Evolutionary conservation across 1,139 yeast species (phyloP).

Genomic region (Debaryomyces sp.): DNA sequence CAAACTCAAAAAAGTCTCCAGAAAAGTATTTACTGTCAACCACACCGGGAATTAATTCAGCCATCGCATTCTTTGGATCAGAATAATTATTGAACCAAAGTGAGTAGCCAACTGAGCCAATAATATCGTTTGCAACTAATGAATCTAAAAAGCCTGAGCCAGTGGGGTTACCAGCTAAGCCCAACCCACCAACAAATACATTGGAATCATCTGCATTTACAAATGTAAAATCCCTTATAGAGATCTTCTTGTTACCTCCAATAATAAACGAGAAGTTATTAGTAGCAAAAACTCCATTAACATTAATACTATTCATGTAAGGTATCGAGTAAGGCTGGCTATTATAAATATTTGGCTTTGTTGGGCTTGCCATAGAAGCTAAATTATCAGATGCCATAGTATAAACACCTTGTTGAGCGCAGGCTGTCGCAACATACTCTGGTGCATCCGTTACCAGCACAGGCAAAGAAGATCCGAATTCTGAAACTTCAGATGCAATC

Average conservation of each 20-base stretch:
- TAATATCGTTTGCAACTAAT: conserved; percentile 33
- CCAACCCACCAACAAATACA: conserved; percentile 40
- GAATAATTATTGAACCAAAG: conserved; percentile 41
- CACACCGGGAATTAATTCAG: conserved; percentile 60
- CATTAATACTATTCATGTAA: conserved; percentile 29
- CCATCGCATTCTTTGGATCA: conserved; percentile 20
- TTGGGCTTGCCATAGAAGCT: conserved; percentile 12
- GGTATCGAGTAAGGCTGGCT: conserved; percentile 21
- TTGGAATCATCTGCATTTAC: conserved; percentile 26
- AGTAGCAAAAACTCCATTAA: conserved; percentile 29
- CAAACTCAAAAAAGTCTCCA: conserved; percentile 52
- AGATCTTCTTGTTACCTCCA: conserved; percentile 15
- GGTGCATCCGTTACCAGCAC: conserved; percentile 21
- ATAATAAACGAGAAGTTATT: conserved; percentile 24
- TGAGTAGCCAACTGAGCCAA: conserved; percentile 57
- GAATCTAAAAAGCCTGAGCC: conserved; percentile 46
- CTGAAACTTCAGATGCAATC: conserved; percentile 20
- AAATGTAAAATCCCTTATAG: conserved; percentile 30
- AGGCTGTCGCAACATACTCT: conserved; percentile 25
- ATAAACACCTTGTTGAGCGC: conserved; percentile 33
- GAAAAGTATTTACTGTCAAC: conserved; percentile 49
- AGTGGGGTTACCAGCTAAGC: conserved; percentile 50
- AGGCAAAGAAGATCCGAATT: conserved; percentile 17
- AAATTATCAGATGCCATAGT: conserved; percentile 4
- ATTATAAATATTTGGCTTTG: background rate